Base-by-base conservation (phyloP, 192 early-diverging fungal genomes). In the Nowakowskiella sp. region DNA sequence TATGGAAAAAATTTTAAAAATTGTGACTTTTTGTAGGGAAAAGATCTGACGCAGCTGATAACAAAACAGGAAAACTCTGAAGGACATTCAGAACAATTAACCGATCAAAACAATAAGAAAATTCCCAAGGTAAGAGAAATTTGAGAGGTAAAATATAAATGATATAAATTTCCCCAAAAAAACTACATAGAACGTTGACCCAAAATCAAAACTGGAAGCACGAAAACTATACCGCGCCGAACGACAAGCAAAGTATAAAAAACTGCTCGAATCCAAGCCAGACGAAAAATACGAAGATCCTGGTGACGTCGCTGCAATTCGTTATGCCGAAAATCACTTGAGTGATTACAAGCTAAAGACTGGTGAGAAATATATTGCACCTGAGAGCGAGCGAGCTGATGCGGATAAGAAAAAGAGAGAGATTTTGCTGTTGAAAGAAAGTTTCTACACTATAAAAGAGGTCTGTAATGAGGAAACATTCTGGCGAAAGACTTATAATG, bases 301-400 rank as follows among this genome's bases (percentile, higher is more conserved):
- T 6, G 54, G 68, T 33, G 80, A 83, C 44, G 71, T 79, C 13
- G 69, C 71, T 0, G 70, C 73, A 3, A 83, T 83, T 26, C 56
- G 76, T 31, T 73, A 74, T 47, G 80, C 80, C 4, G 67, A 76
- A 26, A 55, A 54, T 16, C 56, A 80, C 51, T 79, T 83, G 71
- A 78, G 80, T 19, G 80, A 83, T 36, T 83, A 79, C 58, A 83
- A 83, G 58, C 63, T 83, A 22, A 83, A 83, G 52, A 72, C 73
- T 6, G 66, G 69, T 19, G 74, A 74, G 31, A 81, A 83, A n/a
- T 83, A 83, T 57, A 81, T 83, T 60, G 80, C 81, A 1, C 80
- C 80, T 6, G 80, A 82, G 42, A 77, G 70, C 51, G 80, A 83
- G 44, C 42, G 78, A 22, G 72, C 81, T 22, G 76, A 83, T 57